phyloP scores from a whole-genome alignment of 2,329 filamentous ascomycete genomes.

The Penicillium sp. region DNA sequence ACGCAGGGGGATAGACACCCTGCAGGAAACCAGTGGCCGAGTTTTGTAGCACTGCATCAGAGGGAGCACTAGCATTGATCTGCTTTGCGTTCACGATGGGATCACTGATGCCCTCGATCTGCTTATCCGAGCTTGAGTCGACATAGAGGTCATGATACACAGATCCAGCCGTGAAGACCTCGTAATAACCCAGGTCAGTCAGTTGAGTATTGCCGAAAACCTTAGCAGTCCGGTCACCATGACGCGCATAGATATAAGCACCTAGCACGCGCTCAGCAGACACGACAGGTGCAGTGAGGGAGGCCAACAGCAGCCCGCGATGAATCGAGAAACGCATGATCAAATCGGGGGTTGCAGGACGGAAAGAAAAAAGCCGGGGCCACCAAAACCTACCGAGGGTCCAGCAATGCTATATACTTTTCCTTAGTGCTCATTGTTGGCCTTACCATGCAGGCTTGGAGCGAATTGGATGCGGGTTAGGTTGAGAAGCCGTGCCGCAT shows the following conservation, averaged over 20 bases:
- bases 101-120: conserved; percentile 66
- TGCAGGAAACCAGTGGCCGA: conserved; percentile 80
- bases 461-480: not conserved
- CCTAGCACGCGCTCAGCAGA: conserved; percentile 70
- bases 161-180: conserved; percentile 70
- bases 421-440: not conserved
- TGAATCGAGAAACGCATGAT: conserved; percentile 30
- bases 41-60: conserved; percentile 75
- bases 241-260: conserved; percentile 82
- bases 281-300: conserved; percentile 25
- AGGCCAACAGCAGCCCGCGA: conserved; percentile 27
- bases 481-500: not conserved
- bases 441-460: not conserved
- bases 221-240: conserved; percentile 86
- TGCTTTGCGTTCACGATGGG: conserved; percentile 68
- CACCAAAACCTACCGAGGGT: not conserved
- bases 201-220: conserved; percentile 67
- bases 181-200: conserved; percentile 74
- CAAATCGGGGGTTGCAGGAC: not conserved
- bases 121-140: conserved; percentile 54
- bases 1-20: conserved; percentile 77
- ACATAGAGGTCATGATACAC: conserved; percentile 81
- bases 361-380: not conserved
- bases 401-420: not conserved
- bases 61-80: conserved; percentile 69